Evolutionary conservation across 176 grass and related monocot species (phyloP), one percentile per base, ranked within the genome.

Genomic region (Sorghum bicolor): DNA sequence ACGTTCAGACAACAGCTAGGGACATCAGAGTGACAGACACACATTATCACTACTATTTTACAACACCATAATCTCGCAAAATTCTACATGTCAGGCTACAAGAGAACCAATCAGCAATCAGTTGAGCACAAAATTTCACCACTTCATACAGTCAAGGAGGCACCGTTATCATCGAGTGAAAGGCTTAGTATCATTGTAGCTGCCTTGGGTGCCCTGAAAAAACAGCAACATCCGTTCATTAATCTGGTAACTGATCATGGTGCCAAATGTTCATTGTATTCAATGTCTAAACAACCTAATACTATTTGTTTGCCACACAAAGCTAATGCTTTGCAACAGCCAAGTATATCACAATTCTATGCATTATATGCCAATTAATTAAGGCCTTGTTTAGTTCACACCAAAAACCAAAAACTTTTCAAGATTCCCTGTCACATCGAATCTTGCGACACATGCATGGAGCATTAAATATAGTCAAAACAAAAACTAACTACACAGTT

Each of bases 181-280:
- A 98, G 88, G 82, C 82, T 95, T 31, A 98, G 76, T 80, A 98
- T 93, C 93, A 98, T 93, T 13, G 88, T 93, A 82, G 96, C 96
- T 58, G 96, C 96, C 84, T 90, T 98, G 20, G 96, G 96, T 74
- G 92, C 96, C 96, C 96, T 98, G 89, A 15, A 72, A 86, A 88
- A 88, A 81, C 25, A 82, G 12, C 26, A 82, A 75, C 17, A 44
- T 60, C 26, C 25, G 80, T 28, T 36, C 33, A 81, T 89, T 75
- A 81, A 66, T 68, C 12, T 47, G 30, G 12, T 47, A 70, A 75
- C 62, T 80, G 30, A 74, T 20, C 52, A 72, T 64, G 57, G 40
- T 28, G 1, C n/a, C 1, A 71, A 64, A 53, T 53, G 33, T 48
- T 82, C 31, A 13, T 28, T 65, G 80, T 32, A 33, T 4, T 39